phyloP scores from a whole-genome alignment of 805 yeast species.

The Schizosaccharomyces cryophilus region DNA sequence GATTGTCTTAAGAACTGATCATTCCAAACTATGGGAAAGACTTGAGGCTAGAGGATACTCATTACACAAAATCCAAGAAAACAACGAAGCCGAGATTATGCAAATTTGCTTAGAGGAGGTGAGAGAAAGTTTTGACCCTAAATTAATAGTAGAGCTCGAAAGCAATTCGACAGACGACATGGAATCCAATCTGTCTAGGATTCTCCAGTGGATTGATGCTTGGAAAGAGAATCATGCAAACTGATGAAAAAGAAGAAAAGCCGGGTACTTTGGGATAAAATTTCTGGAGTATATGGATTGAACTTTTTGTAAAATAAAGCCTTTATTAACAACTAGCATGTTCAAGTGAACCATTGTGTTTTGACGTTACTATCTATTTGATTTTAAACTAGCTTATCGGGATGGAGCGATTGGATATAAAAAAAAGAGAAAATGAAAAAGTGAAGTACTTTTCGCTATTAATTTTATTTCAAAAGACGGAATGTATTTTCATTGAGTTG shows the following conservation, averaged over 20 bases:
- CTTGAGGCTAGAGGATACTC: constrained; percentile 28
- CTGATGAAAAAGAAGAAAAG: background rate
- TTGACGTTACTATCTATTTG: too few species aligned
- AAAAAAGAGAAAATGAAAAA: too few species aligned
- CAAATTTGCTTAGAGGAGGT: constrained; percentile 76
- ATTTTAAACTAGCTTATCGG: too few species aligned
- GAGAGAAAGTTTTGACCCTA: constrained; percentile 49
- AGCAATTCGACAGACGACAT: constrained; percentile 54
- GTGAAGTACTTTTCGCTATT: too few species aligned
- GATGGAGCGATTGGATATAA: too few species aligned
- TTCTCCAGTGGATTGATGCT: constrained; percentile 44
- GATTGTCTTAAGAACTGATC: constrained; percentile 63
- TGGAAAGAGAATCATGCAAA: constrained; percentile 25
- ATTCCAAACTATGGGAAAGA: constrained; percentile 47
- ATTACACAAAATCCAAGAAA: constrained; percentile 64
- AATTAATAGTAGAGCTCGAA: constrained; percentile 55
- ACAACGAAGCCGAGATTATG: constrained; percentile 92
- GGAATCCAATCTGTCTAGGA: constrained; percentile 60
- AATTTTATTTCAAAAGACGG: too few species aligned
- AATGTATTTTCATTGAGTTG: too few species aligned
- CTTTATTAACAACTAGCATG: too few species aligned
- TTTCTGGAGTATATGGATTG: too few species aligned
- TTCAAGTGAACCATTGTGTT: too few species aligned
- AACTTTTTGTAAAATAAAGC: too few species aligned
- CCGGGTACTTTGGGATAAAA: too few species aligned